These are phyloP conservation scores for Amylostereum chailletii DNA, from an alignment of 1,284 basidiomycete genomes.

Conservation along the genomic window DNA sequence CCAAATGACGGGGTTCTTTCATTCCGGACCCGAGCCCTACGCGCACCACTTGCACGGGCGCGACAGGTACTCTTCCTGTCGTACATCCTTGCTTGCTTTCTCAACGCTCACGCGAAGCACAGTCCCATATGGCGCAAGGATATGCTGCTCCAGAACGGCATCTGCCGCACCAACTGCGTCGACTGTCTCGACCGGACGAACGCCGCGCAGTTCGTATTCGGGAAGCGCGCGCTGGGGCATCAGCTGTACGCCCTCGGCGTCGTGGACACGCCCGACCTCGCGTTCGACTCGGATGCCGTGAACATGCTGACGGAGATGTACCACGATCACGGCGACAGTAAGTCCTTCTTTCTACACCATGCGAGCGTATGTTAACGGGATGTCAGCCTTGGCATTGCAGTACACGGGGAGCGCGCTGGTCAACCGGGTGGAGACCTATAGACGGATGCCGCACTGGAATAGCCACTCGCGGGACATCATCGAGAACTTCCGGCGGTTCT, in stretches of 20 bases:
- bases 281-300: constrained; percentile 92
- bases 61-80: constrained; percentile 26
- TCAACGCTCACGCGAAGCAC: not conserved
- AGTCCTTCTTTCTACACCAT: constrained; percentile 17
- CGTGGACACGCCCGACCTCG: constrained; percentile 75
- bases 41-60: constrained; percentile 53
- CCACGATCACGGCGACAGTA: constrained; percentile 92
- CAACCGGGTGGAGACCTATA: constrained; percentile 95
- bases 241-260: constrained; percentile 94
- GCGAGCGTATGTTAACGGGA: too few relatives aligned
- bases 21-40: constrained; percentile 74
- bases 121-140: constrained; percentile 42
- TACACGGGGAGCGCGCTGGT: constrained; percentile 96
- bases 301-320: constrained; percentile 99
- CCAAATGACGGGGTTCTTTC: constrained; percentile 90
- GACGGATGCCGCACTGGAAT: constrained; percentile 95
- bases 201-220: constrained; percentile 96
- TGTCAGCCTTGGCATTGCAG: constrained; percentile 86
- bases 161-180: constrained; percentile 88
- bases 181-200: constrained; percentile 98
- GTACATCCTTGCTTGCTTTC: not conserved
- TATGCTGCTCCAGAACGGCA: constrained; percentile 84
- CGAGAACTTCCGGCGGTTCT: constrained; percentile 93
- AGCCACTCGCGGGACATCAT: constrained; percentile 97
- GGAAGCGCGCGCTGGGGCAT: constrained; percentile 91